Percentiles rank a stretch among this genome's conserved stretches.
phyloP scores from a whole-genome alignment of 148 eudicot species.

The Rhododendron molle region DNA sequence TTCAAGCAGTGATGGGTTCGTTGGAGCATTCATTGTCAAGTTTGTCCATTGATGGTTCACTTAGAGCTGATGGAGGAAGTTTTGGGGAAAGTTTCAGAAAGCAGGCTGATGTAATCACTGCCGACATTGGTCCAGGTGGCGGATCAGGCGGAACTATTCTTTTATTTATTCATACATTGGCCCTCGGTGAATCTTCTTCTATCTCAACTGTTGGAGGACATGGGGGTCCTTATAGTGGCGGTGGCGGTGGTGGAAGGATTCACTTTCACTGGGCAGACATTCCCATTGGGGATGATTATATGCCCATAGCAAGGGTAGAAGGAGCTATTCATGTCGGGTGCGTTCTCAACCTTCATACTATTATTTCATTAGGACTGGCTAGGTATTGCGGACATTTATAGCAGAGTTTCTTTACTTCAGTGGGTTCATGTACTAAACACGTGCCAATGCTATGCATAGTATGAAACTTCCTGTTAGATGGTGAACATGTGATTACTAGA shows the following conservation, averaged over 20 bases:
- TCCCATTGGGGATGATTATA: slow-evolving; percentile 71
- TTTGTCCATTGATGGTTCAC: slow-evolving; percentile 57
- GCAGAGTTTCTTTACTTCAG: background rate
- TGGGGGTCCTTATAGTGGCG: slow-evolving; percentile 83
- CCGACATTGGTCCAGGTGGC: slow-evolving; percentile 69
- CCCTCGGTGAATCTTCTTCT: slow-evolving; percentile 49
- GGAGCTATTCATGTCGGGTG: slow-evolving; percentile 68
- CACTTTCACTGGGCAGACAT: slow-evolving; percentile 95
- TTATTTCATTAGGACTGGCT: background rate
- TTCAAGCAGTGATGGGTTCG: slow-evolving; percentile 86
- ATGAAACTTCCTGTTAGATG: background rate
- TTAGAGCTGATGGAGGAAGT: slow-evolving; percentile 85
- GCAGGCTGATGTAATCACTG: slow-evolving; percentile 20
- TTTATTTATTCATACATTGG: slow-evolving; percentile 65
- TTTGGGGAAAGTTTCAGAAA: slow-evolving; percentile 41
- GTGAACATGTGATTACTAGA: background rate
- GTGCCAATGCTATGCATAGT: background rate
- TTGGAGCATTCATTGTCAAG: slow-evolving; percentile 70
- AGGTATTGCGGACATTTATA: background rate
- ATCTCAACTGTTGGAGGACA: slow-evolving; percentile 82
- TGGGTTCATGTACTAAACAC: background rate
- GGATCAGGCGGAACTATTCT: slow-evolving; percentile 98
- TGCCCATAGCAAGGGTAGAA: slow-evolving; percentile 60
- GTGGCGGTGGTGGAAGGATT: slow-evolving; percentile 95
- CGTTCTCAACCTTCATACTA: slow-evolving; percentile 19